Evolutionary conservation across 768 basidiomycete species (phyloP).

Genomic region (Russula sp.): DNA sequence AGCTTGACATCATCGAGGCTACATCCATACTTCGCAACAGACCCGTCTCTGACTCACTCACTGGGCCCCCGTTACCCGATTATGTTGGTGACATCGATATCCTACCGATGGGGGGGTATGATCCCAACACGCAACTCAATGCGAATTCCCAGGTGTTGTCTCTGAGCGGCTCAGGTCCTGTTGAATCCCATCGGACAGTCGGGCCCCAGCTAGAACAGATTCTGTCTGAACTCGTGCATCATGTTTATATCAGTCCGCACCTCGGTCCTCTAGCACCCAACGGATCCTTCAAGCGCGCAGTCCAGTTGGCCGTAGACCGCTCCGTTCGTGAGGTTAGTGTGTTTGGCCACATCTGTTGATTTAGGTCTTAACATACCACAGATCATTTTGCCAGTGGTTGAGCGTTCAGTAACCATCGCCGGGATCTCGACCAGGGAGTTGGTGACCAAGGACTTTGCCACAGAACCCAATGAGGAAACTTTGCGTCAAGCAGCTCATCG

Average conservation of each 20-base stretch:
- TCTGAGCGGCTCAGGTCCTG: constrained; percentile 51
- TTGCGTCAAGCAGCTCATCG: constrained; percentile 86
- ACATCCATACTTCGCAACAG: constrained; percentile 76
- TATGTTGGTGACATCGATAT: constrained; percentile 77
- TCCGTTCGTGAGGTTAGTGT: constrained; percentile 82
- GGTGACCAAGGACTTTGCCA: constrained; percentile 92
- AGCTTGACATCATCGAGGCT: constrained; percentile 78
- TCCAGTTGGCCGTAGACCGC: constrained; percentile 85
- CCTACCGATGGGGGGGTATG: constrained; percentile 67
- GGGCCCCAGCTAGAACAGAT: constrained; percentile 79
- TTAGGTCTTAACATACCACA: constrained; percentile 27
- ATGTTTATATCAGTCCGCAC: constrained; percentile 71
- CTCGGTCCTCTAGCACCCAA: constrained; percentile 70
- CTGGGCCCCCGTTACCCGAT: constrained; percentile 62
- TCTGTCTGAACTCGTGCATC: constrained; percentile 57
- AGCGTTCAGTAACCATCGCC: constrained; percentile 96
- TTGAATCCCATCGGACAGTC: constrained; percentile 60
- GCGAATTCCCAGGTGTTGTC: constrained; percentile 55
- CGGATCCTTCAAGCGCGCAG: constrained; percentile 80
- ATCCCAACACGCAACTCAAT: constrained; percentile 40
- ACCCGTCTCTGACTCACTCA: constrained; percentile 49
- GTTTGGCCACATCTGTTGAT: not conserved
- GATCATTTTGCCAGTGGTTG: constrained; percentile 96
- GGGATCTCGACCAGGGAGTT: constrained; percentile 96
- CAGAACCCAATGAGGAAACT: constrained; percentile 85